Evolutionary conservation across 257 asterid species (phyloP), one percentile per base, ranked within the genome.

Genomic region (Fraxinus anomala): DNA sequence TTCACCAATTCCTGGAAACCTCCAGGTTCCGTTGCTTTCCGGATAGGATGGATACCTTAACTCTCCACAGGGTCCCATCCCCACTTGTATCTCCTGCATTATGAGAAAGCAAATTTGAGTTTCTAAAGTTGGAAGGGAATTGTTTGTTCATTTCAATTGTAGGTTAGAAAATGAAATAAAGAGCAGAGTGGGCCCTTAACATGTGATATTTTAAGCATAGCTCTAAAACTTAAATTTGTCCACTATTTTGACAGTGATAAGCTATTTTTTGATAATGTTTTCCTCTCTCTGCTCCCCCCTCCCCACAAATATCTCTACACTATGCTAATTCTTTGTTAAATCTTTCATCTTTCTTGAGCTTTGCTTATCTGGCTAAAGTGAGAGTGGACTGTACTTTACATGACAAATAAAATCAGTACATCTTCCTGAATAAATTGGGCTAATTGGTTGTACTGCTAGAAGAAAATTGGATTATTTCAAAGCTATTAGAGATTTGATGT

Each of bases 11-110:
- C 97, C 97, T 0, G 97, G 97, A 75, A 90, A 94, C 75, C 88
- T 88, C 99, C 98, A 92, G 23, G 96, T 89, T 23, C 97, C 96
- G 7, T 95, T 93, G 86, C 90, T 89, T 89, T 91, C 96, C 73
- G 97, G 98, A 73, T 95, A 95, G 67, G 99, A 88, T 77, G 98
- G 98, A 87, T 95, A 95, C 86, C 99, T 93, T 59, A 93, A 89
- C 87, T 95, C 98, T 79, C 97, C 98, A 75, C 97, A 91, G 31
- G 99, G 99, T 72, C 99, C 99, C 96, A 95, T 82, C 9, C 99
- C 97, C 66, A 94, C 97, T 90, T 94, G 99, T 33, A 94, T 77
- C 80, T 92, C 99, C 98, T 91, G 87, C 88, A 88, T 74, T 80
- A 65, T 30, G n/a, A 31, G 28, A 56, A 40, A 79, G 47, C 39